Percentiles rank a stretch among this genome's conserved stretches.
Conservation (phyloP, 768 basidiomycete species). For the Macrolepiota dolichaula region DNA sequence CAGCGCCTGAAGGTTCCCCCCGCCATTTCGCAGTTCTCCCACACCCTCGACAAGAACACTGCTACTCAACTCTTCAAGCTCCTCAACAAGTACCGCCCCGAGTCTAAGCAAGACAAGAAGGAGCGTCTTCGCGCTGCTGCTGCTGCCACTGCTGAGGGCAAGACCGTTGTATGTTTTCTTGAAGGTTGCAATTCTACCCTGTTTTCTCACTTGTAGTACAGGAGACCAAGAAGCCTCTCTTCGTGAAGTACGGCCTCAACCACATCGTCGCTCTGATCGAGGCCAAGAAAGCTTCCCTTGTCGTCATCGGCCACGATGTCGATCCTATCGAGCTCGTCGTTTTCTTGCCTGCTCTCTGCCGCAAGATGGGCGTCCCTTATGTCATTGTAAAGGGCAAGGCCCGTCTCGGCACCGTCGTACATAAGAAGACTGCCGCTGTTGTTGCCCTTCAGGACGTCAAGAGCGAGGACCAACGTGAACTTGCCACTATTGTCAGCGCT, state of each 20-base stretch:
- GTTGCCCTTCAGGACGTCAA: conserved; percentile 91
- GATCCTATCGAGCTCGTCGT: conserved; percentile 99
- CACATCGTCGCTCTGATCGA: conserved; percentile 94
- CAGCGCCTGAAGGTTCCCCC: conserved; percentile 98
- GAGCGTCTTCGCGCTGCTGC: conserved; percentile 79
- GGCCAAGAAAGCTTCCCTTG: conserved; percentile 95
- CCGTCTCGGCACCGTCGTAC: conserved; percentile 94
- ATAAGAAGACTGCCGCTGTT: conserved; percentile 97
- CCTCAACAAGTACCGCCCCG: conserved; percentile 94
- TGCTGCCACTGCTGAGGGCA: conserved; percentile 75
- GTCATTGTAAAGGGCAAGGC: conserved; percentile 99
- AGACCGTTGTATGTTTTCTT: conserved; percentile 25
- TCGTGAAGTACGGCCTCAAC: conserved; percentile 96
- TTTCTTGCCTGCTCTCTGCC: conserved; percentile 96
- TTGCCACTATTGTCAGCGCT: conserved; percentile 88
- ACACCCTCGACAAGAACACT: conserved; percentile 99
- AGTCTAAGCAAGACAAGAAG: conserved; percentile 97
- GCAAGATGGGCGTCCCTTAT: conserved; percentile 99
- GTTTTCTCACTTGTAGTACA: conserved; percentile 20
- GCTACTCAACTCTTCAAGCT: conserved; percentile 98
- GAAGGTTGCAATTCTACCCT: background rate
- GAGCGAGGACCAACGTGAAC: conserved; percentile 91
- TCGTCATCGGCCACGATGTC: conserved; percentile 96
- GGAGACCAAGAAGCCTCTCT: conserved; percentile 93
- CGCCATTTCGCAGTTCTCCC: conserved; percentile 96